These are phyloP conservation scores for Phialophora chinensis DNA, from an alignment of 2,329 filamentous ascomycete species.

Conservation along the genomic window DNA sequence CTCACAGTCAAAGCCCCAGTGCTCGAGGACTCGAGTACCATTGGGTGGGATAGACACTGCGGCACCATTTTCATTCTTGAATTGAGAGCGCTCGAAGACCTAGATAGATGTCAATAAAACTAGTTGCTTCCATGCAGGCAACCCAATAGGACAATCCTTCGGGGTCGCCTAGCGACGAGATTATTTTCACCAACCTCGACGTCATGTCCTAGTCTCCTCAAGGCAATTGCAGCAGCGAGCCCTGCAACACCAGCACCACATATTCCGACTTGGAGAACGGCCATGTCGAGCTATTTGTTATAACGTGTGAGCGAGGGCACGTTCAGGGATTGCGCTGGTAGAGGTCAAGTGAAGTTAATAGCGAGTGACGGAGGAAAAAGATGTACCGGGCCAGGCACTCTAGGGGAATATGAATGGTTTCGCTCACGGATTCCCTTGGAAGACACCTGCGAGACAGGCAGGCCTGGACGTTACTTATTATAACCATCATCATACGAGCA, in stretches of 20 bases:
- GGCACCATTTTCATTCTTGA: slow-evolving; percentile 45
- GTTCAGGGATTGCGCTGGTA: neutral
- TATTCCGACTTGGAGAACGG: slow-evolving; percentile 37
- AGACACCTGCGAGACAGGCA: neutral
- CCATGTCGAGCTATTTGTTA: neutral
- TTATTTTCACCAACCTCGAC: slow-evolving; percentile 41
- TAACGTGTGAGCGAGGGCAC: neutral
- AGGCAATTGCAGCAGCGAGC: slow-evolving; percentile 44
- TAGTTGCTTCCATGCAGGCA: neutral
- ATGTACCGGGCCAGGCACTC: neutral
- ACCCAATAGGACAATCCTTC: neutral
- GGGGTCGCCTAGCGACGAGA: neutral
- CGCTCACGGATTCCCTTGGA: neutral
- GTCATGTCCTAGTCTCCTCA: slow-evolving; percentile 44
- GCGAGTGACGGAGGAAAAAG: neutral
- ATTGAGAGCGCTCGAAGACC: slow-evolving; percentile 45
- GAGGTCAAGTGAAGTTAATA: neutral
- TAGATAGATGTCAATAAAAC: slow-evolving; percentile 22
- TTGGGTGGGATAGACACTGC: slow-evolving; percentile 45
- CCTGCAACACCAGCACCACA: slow-evolving; percentile 47
- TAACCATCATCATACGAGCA: slow-evolving; percentile 4
- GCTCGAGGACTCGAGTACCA: slow-evolving; percentile 41
- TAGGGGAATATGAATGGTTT: neutral
- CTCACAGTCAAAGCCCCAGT: slow-evolving; percentile 42
- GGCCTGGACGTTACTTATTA: slow-evolving; percentile 13